These are phyloP conservation scores for Lentinula sp. DNA, from an alignment of 768 basidiomycete genomes.

Conservation along the genomic window DNA sequence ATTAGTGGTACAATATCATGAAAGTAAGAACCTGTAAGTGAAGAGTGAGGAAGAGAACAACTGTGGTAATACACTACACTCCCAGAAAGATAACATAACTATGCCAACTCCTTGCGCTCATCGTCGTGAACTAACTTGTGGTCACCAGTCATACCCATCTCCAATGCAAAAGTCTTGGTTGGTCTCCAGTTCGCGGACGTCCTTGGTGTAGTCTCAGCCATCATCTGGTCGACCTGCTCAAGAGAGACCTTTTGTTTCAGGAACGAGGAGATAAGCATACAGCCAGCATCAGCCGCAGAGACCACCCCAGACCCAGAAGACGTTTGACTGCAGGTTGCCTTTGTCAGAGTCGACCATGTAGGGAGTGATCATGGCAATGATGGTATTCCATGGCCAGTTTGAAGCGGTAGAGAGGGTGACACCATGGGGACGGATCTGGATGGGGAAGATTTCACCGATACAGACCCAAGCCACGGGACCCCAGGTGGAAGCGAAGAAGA, in stretches of 20 bases:
- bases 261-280: slow-evolving; percentile 78
- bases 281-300: slow-evolving; percentile 65
- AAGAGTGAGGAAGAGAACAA: too few relatives aligned
- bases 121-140: neutral
- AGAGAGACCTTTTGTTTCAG: slow-evolving; percentile 82
- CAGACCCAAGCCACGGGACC: slow-evolving; percentile 45
- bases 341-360: slow-evolving; percentile 27
- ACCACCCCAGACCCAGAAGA: slow-evolving; percentile 82
- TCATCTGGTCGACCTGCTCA: slow-evolving; percentile 76
- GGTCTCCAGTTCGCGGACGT: neutral
- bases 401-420: slow-evolving; percentile 56
- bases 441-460: slow-evolving; percentile 75
- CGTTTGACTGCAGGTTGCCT: slow-evolving; percentile 56
- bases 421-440: slow-evolving; percentile 75
- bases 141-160: slow-evolving; percentile 1
- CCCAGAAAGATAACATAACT: neutral
- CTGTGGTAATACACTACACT: neutral
- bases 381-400: slow-evolving; percentile 72
- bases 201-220: slow-evolving; percentile 3
- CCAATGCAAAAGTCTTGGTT: neutral
- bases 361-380: slow-evolving; percentile 35
- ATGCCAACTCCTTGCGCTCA: neutral
- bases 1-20: neutral
- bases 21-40: neutral
- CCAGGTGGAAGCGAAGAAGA: slow-evolving; percentile 32